Evolutionary conservation across 1,284 basidiomycete genomes (phyloP), one percentile per base, ranked within the genome.

Genomic region (Malassezia yamatoensis): DNA sequence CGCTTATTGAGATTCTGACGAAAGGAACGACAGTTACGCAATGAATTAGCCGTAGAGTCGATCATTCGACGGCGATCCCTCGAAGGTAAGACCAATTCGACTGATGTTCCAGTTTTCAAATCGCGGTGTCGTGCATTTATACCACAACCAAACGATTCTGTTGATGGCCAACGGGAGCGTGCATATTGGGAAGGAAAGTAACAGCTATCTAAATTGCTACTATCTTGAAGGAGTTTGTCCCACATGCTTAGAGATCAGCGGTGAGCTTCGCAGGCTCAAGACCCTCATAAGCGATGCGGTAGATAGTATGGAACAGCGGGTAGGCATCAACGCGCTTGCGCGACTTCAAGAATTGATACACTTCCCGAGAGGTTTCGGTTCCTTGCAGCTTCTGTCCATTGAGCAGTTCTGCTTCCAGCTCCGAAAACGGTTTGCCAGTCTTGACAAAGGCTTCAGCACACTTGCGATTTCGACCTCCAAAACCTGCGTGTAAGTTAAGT

Each of bases 371-470:
- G 18, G 79, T 81, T 52, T 78, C 76, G 16, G 79, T 78, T n/a
- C 79, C 80, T 64, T 81, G 80, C 11, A 81, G 74, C 76, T 79
- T 81, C 65, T 82, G 81, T 0, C 81, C 81, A 47, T 78, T 78
- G 29, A 82, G 72, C 73, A 82, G 76, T 63, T 80, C 79, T 60
- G 77, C 74, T 68, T 82, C 81, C 9, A 82, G 74, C 51, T 77
- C 73, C 38, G 79, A 77, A 53, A 81, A 82, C 2, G 79, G 75
- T 74, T 82, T 77, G 51, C 77, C 75, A 10, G 77, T 78, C 61
- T 72, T 78, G 32, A 80, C 80, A 61, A 80, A 81, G 0, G 80
- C 81, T 54, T 78, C 78, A 7, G 78, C 79, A 49, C 76, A 76
- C 67, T 78, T 78, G 52, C 78, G 74, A 68, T 82, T 82, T 40